A percentile compares a stretch with the other conserved stretches of the same genome.
Evolutionary conservation across 495 filamentous ascomycete genomes (phyloP).

Genomic region (Thozetella sp.): DNA sequence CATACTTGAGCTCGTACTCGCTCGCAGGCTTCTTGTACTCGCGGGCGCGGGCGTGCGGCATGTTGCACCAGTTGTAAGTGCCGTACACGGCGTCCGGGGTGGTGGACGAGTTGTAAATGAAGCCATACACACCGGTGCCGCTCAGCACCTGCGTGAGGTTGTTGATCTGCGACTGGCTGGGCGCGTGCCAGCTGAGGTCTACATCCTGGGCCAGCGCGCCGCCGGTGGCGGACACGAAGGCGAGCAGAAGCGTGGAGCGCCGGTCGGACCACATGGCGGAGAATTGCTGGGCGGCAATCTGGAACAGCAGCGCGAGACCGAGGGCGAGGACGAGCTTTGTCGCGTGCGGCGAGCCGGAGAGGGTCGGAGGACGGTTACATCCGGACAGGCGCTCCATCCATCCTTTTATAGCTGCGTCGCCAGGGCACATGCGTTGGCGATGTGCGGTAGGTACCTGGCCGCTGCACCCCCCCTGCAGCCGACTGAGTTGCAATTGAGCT

Average conservation of each 20-base stretch:
- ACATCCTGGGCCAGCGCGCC: conserved; percentile 12
- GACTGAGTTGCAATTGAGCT: not conserved
- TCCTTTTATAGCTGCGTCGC: not conserved
- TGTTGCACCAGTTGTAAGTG: conserved; percentile 74
- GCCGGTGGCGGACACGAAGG: not conserved
- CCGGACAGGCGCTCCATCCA: conserved; percentile 2
- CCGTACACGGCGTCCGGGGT: conserved; percentile 50
- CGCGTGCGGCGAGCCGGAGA: conserved; percentile 5
- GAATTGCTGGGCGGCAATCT: not conserved
- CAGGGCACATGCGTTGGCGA: not conserved
- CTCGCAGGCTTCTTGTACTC: conserved; percentile 53
- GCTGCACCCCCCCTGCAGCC: too few species aligned
- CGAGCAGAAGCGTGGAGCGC: conserved; percentile 6
- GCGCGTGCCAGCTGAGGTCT: conserved; percentile 60
- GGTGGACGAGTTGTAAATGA: conserved; percentile 62
- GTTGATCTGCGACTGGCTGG: conserved; percentile 42
- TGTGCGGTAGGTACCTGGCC: too few species aligned
- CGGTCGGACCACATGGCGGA: not conserved
- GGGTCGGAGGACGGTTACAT: not conserved
- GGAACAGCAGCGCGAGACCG: conserved; percentile 1
- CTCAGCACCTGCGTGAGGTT: conserved; percentile 7
- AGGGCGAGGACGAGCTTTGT: conserved; percentile 1
- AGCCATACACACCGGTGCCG: conserved; percentile 59
- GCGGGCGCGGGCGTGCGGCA: conserved; percentile 65
- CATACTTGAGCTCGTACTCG: conserved; percentile 62